Evolutionary conservation across 2,329 filamentous ascomycete species (phyloP), one percentile per base, ranked within the genome.

Genomic region (Cephalotrichum gorgonifer): DNA sequence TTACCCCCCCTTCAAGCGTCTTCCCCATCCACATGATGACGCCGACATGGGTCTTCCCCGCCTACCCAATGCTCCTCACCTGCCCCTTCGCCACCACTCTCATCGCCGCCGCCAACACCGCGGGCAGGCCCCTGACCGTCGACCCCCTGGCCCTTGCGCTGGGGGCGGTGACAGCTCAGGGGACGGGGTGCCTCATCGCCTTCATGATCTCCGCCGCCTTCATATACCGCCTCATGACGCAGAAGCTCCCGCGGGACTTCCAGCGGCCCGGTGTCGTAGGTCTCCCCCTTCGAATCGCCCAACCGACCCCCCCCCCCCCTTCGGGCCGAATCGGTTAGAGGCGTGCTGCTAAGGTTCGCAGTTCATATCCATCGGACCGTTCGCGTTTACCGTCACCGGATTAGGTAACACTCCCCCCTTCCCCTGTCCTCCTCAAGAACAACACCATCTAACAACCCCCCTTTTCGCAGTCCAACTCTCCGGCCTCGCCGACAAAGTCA

Each of bases 131-230:
- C 4, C 51, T 56, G 6, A 45, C 47, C 2, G 64, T 73, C 5
- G 69, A 75, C 51, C 60, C 64, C 4, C 57, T 72, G 0, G 67
- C 73, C 1, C 68, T 79, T 39, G 68, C 74, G 0, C 60, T 76
- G 14, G 68, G 70, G 11, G 72, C 74, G 7, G 57, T 77, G 22
- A 67, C 73, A 0, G 65, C 73, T 1, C 76, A 79, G 55, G 76
- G 75, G 6, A 75, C 73, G 1, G 76, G 75, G 0, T 79, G 75
- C 52, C 63, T 79, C 2, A 75, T 79, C 43, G 72, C 71, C 44
- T 75, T 91, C 51, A 90, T 90, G 83, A 86, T 94, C 25, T 89
- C 88, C 53, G 79, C 85, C 1, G 85, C 88, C 45, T 93, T 90
- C 60, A 78, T 94, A 45, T 93, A 93, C 61, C 79, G 88, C 27